Evolutionary conservation across 495 filamentous ascomycete genomes (phyloP).

Genomic region (Tuber melanosporum): DNA sequence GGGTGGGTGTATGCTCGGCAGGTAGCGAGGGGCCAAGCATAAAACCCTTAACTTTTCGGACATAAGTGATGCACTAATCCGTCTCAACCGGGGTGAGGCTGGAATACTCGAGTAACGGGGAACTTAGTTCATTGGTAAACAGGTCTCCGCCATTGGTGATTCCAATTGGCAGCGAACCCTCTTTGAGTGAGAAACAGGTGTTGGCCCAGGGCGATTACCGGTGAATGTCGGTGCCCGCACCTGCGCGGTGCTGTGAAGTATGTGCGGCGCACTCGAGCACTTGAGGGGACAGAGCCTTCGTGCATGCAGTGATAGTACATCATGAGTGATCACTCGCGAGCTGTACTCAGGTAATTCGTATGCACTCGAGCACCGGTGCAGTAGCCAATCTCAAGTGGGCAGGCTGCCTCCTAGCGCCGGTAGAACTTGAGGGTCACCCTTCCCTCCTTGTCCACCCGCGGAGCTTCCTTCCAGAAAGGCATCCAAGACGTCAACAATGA

Average conservation of each 20-base stretch:
- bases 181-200: background rate
- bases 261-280: background rate
- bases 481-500: background rate
- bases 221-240: background rate
- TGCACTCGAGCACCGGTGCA: background rate
- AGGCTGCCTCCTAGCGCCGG: background rate
- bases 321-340: background rate
- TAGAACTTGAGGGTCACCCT: background rate
- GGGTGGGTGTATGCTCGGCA: background rate
- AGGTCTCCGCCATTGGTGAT: background rate
- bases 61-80: background rate
- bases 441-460: background rate
- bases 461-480: background rate
- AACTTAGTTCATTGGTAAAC: background rate
- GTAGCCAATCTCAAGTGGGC: background rate
- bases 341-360: background rate
- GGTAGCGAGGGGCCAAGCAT: background rate
- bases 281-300: background rate
- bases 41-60: background rate
- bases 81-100: background rate
- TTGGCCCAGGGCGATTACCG: background rate
- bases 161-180: background rate
- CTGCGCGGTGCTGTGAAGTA: background rate
- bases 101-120: background rate
- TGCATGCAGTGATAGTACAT: background rate